Base-by-base conservation (phyloP, 768 basidiomycete species). In the Gloeopeniophorella convolvens region DNA sequence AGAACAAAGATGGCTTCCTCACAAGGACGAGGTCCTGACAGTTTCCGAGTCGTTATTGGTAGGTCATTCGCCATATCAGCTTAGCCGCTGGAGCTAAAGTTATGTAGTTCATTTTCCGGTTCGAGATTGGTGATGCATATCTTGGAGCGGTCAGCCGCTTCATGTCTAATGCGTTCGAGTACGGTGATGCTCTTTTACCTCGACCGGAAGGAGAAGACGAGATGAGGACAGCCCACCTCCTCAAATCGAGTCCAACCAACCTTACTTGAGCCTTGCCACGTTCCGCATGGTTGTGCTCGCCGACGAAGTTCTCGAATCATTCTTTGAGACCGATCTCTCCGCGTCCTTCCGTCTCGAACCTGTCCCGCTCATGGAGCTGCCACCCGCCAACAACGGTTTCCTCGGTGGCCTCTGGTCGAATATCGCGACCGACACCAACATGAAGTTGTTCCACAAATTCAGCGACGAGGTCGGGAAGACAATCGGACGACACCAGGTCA, bases 241-340 rank as follows among this genome's bases (percentile, higher is more conserved):
- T 24, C 76, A 68, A 43, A 72, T 85, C 36, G 79, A 79, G 12
- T 76, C 83, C 18, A 94, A 94, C 63, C 82, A 88, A 58, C 91
- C 93, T 10, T 96, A 96, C 65, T 82, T 98, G 44, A 94, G 93
- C 66, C 79, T 92, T 43, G 85, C 88, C 30, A 93, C 89, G 80
- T 99, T 99, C 81, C 83, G 96, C 6, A 99, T 98, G 96, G 95
- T 98, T 33, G 88, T 99, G 4, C 76, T 99, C 8, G 94, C 95
- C 1, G 96, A 98, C 58, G 94, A 97, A 65, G 75, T 98, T 23
- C 78, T 99, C 21, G 96, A 99, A 64, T 85, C 88, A 1, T 99
- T 99, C 76, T 99, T 97, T 60, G 93, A 92, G 61, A 80, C 85
- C 0, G 96, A 98, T 65, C 72, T 99, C 54, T 82, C 89, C 0